Evolutionary conservation across 176 grass and related monocot genomes (phyloP).

Genomic region (Avena eriantha): DNA sequence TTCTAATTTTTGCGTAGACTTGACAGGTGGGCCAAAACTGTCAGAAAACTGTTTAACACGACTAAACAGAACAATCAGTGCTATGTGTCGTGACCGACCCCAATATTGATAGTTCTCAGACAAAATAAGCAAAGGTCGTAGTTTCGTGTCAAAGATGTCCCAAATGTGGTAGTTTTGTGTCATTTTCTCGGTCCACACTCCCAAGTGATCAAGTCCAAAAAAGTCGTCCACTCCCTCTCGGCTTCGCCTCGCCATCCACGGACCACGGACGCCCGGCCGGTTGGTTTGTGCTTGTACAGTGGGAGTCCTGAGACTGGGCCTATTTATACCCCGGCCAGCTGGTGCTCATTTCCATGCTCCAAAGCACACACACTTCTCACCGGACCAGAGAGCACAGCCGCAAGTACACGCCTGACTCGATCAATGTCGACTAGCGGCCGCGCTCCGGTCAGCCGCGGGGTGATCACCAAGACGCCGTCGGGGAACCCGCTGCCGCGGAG

Average conservation of each 20-base stretch:
- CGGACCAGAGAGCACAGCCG: neutral
- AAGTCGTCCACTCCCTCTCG: neutral
- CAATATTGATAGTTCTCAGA: too few relatives aligned
- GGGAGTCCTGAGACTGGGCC: neutral
- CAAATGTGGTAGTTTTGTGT: too few relatives aligned
- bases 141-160: too few relatives aligned
- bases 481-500: conserved; percentile 68
- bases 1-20: too few relatives aligned
- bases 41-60: too few relatives aligned
- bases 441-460: neutral
- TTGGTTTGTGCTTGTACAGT: neutral
- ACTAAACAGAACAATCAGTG: too few relatives aligned
- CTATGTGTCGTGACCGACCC: too few relatives aligned
- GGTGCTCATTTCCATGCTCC: neutral
- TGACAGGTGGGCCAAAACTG: too few relatives aligned
- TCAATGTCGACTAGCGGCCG: conserved; percentile 30
- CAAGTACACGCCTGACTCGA: neutral
- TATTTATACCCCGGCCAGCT: neutral
- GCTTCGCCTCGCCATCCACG: neutral
- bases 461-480: conserved; percentile 39
- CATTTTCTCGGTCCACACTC: too few relatives aligned
- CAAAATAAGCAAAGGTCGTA: too few relatives aligned
- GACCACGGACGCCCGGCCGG: too few relatives aligned
- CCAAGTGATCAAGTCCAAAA: too few relatives aligned
- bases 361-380: neutral